phyloP scores from a whole-genome alignment of 2,329 filamentous ascomycete genomes.

The Tolypocladium inflatum region DNA sequence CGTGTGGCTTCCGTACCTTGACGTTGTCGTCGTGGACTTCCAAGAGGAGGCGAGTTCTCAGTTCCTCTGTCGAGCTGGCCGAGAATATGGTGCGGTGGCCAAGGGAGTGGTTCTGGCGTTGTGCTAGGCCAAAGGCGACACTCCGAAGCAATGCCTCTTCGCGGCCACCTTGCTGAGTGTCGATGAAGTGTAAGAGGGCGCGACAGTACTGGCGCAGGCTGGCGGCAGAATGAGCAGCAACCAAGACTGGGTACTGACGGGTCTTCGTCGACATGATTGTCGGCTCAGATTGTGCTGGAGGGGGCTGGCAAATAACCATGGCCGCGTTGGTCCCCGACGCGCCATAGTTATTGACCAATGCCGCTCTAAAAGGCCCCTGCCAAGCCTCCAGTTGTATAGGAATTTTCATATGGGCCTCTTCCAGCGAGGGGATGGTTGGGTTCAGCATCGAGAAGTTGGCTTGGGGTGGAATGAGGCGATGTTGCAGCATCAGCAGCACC shows the following conservation, averaged over 20 bases:
- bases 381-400: slow-evolving; percentile 7
- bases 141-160: background rate
- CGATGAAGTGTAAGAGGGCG: background rate
- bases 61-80: background rate
- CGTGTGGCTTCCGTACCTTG: background rate
- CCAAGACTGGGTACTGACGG: background rate
- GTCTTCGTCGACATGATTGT: background rate
- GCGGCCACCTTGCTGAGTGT: background rate
- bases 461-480: slow-evolving; percentile 13
- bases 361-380: slow-evolving; percentile 9
- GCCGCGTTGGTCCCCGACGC: slow-evolving; percentile 24
- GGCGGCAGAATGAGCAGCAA: background rate
- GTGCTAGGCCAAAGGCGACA: background rate
- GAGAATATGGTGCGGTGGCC: background rate
- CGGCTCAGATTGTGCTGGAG: background rate
- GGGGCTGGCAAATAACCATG: background rate
- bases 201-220: background rate
- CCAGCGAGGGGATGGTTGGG: slow-evolving; percentile 12
- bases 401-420: slow-evolving; percentile 6
- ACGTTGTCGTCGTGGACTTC: background rate
- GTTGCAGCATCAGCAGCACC: slow-evolving; percentile 19
- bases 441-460: slow-evolving; percentile 16
- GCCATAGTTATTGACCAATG: slow-evolving; percentile 25
- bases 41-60: background rate
- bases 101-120: background rate